Base-by-base conservation (phyloP, 2,329 filamentous ascomycete species). In the Colletotrichum tropicale region DNA sequence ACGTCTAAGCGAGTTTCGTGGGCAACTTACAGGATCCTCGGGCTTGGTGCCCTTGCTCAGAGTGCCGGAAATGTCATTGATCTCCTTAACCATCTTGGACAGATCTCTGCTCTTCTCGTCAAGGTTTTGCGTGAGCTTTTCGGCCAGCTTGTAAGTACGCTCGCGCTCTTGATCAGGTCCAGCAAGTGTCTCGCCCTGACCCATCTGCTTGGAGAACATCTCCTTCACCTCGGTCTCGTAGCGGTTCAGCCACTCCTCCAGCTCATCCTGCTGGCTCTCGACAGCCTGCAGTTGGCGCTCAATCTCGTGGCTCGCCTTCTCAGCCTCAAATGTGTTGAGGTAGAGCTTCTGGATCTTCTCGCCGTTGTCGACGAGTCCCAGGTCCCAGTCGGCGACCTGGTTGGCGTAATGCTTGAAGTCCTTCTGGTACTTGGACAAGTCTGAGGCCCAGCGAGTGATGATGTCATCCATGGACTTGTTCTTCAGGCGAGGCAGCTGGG, bases 391-490 rank as follows among this genome's bases (percentile, higher is more conserved):
- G 15, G 96, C 94, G 16, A 98, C 95, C 78, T 96, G 94, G 76
- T 93, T 91, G 6, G 98, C 96, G 84, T 98, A 96, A 38, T 94
- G 91, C 83, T 98, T 96, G 87, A 98, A 99, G 75, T 98, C 95
- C 84, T 98, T 98, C 82, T 98, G 96, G 82, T 99, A 98, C 82
- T 98, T 98, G 69, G 96, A 94, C 66, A 99, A 88, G 82, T 98
- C 97, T 0, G 96, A 95, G 3, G 97, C 97, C 97, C 97, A 99
- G 36, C 96, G 93, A 6, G 95, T 98, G 78, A 99, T 96, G 78
- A 99, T 98, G 83, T 99, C 97, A 82, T 99, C 97, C 94, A 99
- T 98, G 1, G 96, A 98, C 87, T 98, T 98, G 85, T 98, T 98
- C 88, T 98, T 98, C 48, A 99, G 89, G 32, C 97, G 94, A 6